Base-by-base conservation (phyloP, 306 rosid genomes). In the Clitoria ternatea region DNA sequence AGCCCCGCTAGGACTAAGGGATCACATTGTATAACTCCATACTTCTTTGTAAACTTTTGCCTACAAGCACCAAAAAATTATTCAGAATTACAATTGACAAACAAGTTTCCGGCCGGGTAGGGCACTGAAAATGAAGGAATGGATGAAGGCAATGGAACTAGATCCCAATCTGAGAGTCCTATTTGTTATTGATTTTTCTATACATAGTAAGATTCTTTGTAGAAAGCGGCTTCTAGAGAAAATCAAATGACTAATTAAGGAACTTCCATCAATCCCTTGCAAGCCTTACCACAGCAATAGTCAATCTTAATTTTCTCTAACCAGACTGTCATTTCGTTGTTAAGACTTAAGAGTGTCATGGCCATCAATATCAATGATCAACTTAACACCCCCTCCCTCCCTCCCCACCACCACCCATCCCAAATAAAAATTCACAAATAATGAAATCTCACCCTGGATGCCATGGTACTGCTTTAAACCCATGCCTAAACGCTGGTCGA, bases 401-500 rank as follows among this genome's bases (percentile, higher is more conserved):
- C n/a, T n/a, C n/a, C n/a, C n/a, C n/a, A n/a, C n/a, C n/a, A n/a
- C n/a, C n/a, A n/a, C 40, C 4, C 11, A 1, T 2, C 3, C 11
- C 4, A 12, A 2, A 49, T 12, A 67, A 15, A 13, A 11, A n/a
- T n/a, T n/a, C n/a, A n/a, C n/a, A n/a, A 66, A 52, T 15, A 35
- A 15, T 0, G 35, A 72, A 70, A 56, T 40, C 85, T 83, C 81
- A 88, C 96, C 96, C 85, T 69, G 89, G 85, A 81, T 52, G 53
- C 79, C 83, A 85, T 39, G 86, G 18, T 8, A 79, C 73, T 5
- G 88, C 72, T 69, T 91, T 91, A 79, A 86, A 80, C 62, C 76
- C 80, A 79, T 88, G 97, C 76, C 80, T 85, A 80, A 91, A 91
- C 48, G 97, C 96, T 20, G 97, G 97, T 71, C 89, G 83, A 71